These are phyloP conservation scores for Rubia yunnanensis DNA, from an alignment of 257 asterid genomes.

Conservation along the genomic window DNA sequence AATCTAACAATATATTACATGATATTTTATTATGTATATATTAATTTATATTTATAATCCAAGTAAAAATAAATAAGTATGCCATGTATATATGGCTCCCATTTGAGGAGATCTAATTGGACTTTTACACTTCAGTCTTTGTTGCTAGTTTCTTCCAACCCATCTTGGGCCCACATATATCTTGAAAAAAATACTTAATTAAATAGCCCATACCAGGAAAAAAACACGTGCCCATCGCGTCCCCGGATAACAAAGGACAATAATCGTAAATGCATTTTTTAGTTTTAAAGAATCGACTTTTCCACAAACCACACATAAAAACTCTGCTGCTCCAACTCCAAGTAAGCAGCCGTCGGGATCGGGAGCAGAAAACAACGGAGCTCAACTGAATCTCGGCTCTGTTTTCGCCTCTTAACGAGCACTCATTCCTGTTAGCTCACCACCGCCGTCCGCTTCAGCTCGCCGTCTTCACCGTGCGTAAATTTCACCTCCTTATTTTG, in stretches of 20 bases:
- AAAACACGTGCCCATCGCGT: neutral
- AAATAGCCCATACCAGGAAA: neutral
- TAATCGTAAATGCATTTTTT: neutral
- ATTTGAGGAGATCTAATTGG: neutral
- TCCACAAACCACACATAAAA: neutral
- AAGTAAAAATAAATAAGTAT: too few species aligned
- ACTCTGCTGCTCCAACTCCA: neutral
- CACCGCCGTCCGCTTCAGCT: neutral
- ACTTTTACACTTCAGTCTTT: neutral
- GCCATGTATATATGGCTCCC: too few species aligned
- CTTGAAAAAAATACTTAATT: neutral
- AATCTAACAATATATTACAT: too few species aligned
- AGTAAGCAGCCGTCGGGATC: neutral
- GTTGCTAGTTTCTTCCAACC: neutral
- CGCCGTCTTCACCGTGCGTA: neutral
- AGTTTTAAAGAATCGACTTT: neutral
- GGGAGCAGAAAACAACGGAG: neutral
- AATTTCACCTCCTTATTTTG: neutral
- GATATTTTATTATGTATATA: too few species aligned
- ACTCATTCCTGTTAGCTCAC: neutral
- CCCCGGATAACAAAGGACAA: neutral
- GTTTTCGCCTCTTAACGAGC: constrained; percentile 3
- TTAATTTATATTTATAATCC: too few species aligned
- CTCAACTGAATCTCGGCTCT: neutral
- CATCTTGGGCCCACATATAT: neutral